Evolutionary conservation across 1,284 basidiomycete species (phyloP).

Genomic region (Ceratobasidium theobromae): DNA sequence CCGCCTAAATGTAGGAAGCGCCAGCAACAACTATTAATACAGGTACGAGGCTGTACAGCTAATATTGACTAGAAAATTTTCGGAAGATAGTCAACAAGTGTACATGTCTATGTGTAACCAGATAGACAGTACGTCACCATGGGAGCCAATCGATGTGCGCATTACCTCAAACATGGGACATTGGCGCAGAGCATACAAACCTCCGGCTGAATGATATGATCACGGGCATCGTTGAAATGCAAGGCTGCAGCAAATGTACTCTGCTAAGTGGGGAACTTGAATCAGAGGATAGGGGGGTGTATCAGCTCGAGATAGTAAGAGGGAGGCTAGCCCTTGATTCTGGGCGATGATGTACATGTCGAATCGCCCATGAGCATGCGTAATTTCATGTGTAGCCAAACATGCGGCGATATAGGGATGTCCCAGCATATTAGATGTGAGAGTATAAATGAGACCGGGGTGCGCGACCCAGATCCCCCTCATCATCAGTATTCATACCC

Average conservation of each 20-base stretch:
- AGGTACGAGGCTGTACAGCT: too few relatives aligned
- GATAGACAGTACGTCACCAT: constrained; percentile 22
- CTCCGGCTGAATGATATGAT: not conserved
- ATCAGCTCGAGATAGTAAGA: constrained; percentile 13
- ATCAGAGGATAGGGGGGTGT: constrained; percentile 29
- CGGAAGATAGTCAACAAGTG: not conserved
- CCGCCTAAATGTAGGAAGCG: too few relatives aligned
- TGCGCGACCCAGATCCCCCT: constrained; percentile 18
- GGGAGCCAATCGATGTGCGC: not conserved
- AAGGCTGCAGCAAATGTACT: not conserved
- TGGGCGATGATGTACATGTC: constrained; percentile 22
- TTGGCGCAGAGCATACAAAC: constrained; percentile 9
- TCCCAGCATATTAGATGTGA: constrained; percentile 22
- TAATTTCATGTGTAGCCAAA: constrained; percentile 28
- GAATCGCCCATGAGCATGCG: constrained; percentile 26
- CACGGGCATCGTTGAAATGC: not conserved
- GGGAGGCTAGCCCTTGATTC: constrained; percentile 24
- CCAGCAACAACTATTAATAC: too few relatives aligned
- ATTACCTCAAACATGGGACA: not conserved
- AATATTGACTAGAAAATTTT: not conserved
- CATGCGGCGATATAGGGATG: constrained; percentile 30
- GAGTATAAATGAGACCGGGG: constrained; percentile 26
- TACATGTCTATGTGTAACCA: not conserved
- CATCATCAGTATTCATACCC: not conserved
- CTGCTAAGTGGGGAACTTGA: not conserved